Evolutionary conservation across 2,329 filamentous ascomycete species (phyloP), one percentile per base, ranked within the genome.

Genomic region (Botrytis pseudocinerea): DNA sequence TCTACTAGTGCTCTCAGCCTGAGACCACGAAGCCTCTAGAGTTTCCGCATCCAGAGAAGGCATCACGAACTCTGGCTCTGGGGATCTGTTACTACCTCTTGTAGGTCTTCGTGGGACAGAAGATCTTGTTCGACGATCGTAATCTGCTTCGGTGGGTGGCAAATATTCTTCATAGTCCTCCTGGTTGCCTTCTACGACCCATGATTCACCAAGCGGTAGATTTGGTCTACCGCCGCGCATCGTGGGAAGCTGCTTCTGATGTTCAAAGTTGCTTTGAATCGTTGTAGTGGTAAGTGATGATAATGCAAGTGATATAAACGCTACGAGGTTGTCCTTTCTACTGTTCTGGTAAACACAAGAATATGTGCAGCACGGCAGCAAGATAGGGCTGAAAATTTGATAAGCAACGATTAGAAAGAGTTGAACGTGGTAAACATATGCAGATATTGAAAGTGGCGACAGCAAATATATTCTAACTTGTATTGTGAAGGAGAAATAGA

Each of bases 51-150:
- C 78, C n/a, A 81, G 51, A 18, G 79, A 77, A 64, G 80, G 80
- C 79, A 81, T 81, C 18, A 81, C 76, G 40, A 81, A 72, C 64
- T 80, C 77, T n/a, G 80, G 80, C 32, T 79, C 79, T 42, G 78
- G 78, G 1, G 80, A 80, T 70, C 71, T 78, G 20, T 75, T 78
- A 40, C 48, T 72, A 20, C 71, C 72, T 73, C 77, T 74, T 2
- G 73, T 73, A 63, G 74, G 72, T 28, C 75, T 76, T 73, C 75
- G 75, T 66, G 77, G 74, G 18, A 76, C 76, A 25, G 69, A 57
- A 60, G 73, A 75, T 64, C 61, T 70, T 25, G 70, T 8, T 46
- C 42, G 40, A 35, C 46, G 60, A 22, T 72, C 71, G 32, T 76
- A 61, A 32, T 77, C 75, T 28, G 76, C 74, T 40, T 76, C 75